Evolutionary conservation across 306 rosid genomes (phyloP), one percentile per base, ranked within the genome.

Genomic region (Pyrus communis): DNA sequence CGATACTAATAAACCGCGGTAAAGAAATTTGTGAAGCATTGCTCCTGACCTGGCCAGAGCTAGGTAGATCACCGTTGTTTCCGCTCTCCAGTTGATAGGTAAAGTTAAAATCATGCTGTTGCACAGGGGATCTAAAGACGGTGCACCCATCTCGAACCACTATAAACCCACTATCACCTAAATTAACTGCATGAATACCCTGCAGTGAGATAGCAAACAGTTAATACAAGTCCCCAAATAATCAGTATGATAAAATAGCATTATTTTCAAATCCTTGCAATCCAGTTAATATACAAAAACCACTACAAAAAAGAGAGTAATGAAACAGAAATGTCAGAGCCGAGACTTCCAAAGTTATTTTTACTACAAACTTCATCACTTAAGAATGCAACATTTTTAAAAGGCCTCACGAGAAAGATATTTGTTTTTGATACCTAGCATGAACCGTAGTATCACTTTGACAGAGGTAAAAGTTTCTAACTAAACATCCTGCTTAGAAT

Each of bases 91-190:
- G 83, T 78, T 96, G 99, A 82, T 81, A 96, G 68, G 99, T 92
- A 82, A 92, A 92, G 82, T 96, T 96, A 87, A 96, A 96, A 88
- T 89, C 96, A 84, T 92, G 99, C 82, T 96, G 99, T 90, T 96
- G 99, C 82, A 86, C 97, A 15, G 97, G 97, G 63, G 99, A 96
- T 75, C 91, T 86, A 77, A 96, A 96, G 67, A 96, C 14, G 2
- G 98, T 96, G 87, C 91, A 89, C 73, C 99, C 99, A 71, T 89
- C 93, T 76, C 98, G 89, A 55, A 96, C 88, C 80, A 96, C 99
- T 86, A 96, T 91, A 86, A 92, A 96, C 58, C 99, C 99, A 59
- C 99, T 96, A 79, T 96, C 99, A 70, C 99, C 99, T 85, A 96
- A 86, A 83, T 96, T 96, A 76, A 92, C 85, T 74, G 99, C 99